Conservation (phyloP, 129 eudicot species). For the Tagetes erecta region DNA sequence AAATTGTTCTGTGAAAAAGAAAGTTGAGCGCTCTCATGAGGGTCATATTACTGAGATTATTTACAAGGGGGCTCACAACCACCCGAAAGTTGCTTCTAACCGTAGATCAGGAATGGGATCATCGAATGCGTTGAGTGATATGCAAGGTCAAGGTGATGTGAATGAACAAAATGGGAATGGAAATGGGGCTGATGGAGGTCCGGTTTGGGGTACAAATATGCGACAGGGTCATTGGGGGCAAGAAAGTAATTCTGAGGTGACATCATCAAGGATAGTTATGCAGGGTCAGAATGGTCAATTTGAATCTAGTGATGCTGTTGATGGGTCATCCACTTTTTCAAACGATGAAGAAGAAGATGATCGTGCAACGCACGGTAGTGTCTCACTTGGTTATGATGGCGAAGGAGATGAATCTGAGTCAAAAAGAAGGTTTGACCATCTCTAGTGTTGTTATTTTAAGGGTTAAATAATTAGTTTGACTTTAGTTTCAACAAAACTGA, state of each 20-base stretch:
- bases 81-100: slow-evolving; percentile 64
- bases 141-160: slow-evolving; percentile 48
- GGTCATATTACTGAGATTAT: slow-evolving; percentile 86
- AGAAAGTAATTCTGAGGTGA: slow-evolving; percentile 52
- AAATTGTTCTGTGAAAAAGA: slow-evolving; percentile 82
- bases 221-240: slow-evolving; percentile 44
- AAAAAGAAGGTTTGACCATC: slow-evolving; percentile 62
- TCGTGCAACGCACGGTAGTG: slow-evolving; percentile 78
- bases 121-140: slow-evolving; percentile 40
- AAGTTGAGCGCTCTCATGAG: slow-evolving; percentile 77
- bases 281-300: slow-evolving; percentile 43
- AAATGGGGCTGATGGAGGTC: slow-evolving; percentile 48
- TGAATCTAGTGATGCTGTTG: slow-evolving; percentile 67
- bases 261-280: slow-evolving; percentile 47
- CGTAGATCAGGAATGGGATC: slow-evolving; percentile 59
- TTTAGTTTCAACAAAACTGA: not conserved
- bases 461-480: not conserved
- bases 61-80: slow-evolving; percentile 85
- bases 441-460: not conserved
- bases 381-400: slow-evolving; percentile 64
- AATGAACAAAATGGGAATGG: slow-evolving; percentile 56
- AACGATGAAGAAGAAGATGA: slow-evolving; percentile 82
- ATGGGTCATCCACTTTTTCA: slow-evolving; percentile 63
- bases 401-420: slow-evolving; percentile 90
- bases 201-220: slow-evolving; percentile 39